phyloP scores from a whole-genome alignment of 768 basidiomycete species.

The Lactarius vividus region DNA sequence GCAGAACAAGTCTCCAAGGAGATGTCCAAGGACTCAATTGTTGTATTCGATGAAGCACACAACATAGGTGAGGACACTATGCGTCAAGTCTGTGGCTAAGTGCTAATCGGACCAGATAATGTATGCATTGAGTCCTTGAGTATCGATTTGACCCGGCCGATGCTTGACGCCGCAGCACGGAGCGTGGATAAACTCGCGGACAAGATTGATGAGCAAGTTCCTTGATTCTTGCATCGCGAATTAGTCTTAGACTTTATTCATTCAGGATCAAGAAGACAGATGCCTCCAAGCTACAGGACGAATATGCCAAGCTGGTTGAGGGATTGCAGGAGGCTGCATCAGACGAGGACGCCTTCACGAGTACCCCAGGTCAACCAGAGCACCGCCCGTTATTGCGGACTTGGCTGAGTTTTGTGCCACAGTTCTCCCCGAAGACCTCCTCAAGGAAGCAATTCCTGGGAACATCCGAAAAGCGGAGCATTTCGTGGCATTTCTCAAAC shows the following conservation, averaged over 20 bases:
- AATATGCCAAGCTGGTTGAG: conserved; percentile 93
- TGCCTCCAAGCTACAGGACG: conserved; percentile 91
- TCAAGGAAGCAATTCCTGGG: conserved; percentile 94
- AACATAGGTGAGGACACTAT: conserved; percentile 71
- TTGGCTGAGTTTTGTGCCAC: conserved; percentile 4
- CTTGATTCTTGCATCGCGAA: conserved; percentile 2
- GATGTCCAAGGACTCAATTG: conserved; percentile 95
- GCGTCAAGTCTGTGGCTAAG: conserved; percentile 10
- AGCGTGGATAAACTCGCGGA: conserved; percentile 85
- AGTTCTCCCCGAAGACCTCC: conserved; percentile 92
- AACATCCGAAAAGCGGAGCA: conserved; percentile 99
- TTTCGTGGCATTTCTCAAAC: conserved; percentile 96
- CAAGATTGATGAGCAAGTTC: conserved; percentile 87
- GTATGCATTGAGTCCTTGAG: conserved; percentile 98
- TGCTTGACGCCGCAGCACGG: conserved; percentile 91
- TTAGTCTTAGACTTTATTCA: conserved; percentile 2
- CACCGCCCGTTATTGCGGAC: conserved; percentile 12
- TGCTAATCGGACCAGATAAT: conserved; percentile 58
- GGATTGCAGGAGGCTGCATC: conserved; percentile 78
- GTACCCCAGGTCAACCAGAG: conserved; percentile 69
- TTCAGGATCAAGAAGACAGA: conserved; percentile 89
- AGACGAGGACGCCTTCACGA: conserved; percentile 82
- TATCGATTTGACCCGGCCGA: conserved; percentile 94
- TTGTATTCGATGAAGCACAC: conserved; percentile 99
- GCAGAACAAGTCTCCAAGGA: conserved; percentile 99